Conservation (phyloP, 1,284 basidiomycete genomes). For the Stereum hirsutum region DNA sequence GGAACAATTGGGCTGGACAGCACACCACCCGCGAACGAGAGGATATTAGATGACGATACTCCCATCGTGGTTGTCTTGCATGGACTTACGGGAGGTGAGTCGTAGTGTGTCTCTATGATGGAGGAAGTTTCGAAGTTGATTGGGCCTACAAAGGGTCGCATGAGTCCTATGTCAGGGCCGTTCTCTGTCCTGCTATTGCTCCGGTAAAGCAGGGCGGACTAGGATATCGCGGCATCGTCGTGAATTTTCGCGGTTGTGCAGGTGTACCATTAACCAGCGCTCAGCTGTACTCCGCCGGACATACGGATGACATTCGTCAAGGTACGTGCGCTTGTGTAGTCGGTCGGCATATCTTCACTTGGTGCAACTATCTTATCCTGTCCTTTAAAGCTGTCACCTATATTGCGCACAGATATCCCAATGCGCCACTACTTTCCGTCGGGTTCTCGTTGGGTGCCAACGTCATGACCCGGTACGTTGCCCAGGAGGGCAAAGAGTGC, state of each 20-base stretch:
- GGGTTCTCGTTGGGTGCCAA: conserved; percentile 95
- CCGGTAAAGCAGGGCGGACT: conserved; percentile 69
- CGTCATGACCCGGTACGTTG: conserved; percentile 86
- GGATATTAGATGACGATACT: conserved; percentile 45
- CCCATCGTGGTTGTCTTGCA: conserved; percentile 84
- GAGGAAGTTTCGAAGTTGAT: not conserved
- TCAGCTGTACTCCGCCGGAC: conserved; percentile 80
- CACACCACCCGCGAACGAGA: conserved; percentile 44
- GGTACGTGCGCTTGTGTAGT: no score
- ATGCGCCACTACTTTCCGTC: conserved; percentile 77
- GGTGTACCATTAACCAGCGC: conserved; percentile 74
- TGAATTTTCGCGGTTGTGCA: conserved; percentile 91
- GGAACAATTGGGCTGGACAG: conserved; percentile 73
- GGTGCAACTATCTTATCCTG: no score
- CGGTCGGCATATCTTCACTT: no score
- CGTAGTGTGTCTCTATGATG: not conserved
- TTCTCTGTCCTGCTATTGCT: conserved; percentile 64
- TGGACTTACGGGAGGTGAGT: conserved; percentile 76
- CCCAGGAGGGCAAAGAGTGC: conserved; percentile 74
- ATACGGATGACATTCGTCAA: conserved; percentile 82
- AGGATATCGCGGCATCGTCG: conserved; percentile 81
- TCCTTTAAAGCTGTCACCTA: conserved; percentile 79
- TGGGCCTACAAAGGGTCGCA: conserved; percentile 53
- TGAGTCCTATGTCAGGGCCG: conserved; percentile 81
- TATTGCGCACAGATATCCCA: conserved; percentile 67